Conservation (phyloP, 495 filamentous ascomycete species). For the Hypoxylon subgilvum region DNA sequence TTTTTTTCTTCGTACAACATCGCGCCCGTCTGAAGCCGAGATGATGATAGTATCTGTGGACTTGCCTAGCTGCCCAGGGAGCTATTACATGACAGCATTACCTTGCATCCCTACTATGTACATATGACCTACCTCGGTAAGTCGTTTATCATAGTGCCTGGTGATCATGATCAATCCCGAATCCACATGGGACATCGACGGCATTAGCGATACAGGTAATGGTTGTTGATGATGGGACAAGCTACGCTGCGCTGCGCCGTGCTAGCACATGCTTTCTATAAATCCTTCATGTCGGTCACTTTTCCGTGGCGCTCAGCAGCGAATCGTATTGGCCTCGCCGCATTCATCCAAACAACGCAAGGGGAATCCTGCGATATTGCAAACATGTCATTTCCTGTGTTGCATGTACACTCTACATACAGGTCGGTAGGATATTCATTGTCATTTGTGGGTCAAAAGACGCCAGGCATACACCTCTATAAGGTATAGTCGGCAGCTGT, state of each 20-base stretch:
- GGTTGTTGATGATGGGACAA: no score
- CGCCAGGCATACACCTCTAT: no score
- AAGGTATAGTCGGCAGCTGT: no score
- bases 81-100: no score
- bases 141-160: conserved; percentile 20
- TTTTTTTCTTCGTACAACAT: neutral
- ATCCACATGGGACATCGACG: conserved; percentile 14
- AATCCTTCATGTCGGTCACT: conserved; percentile 35
- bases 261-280: conserved; percentile 19
- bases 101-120: no score
- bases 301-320: conserved; percentile 27
- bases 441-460: no score
- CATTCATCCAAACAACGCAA: conserved; percentile 33
- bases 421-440: no score
- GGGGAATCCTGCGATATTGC: conserved; percentile 33
- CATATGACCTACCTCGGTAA: conserved; percentile 23
- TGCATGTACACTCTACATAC: conserved; percentile 12
- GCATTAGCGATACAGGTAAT: neutral
- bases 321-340: conserved; percentile 27
- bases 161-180: neutral
- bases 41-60: neutral
- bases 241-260: conserved; percentile 35
- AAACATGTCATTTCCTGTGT: conserved; percentile 24
- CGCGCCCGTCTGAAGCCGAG: conserved; percentile 18
- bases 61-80: no score